Conservation (phyloP, 345 rosid genomes). For the Linum lewisii region DNA sequence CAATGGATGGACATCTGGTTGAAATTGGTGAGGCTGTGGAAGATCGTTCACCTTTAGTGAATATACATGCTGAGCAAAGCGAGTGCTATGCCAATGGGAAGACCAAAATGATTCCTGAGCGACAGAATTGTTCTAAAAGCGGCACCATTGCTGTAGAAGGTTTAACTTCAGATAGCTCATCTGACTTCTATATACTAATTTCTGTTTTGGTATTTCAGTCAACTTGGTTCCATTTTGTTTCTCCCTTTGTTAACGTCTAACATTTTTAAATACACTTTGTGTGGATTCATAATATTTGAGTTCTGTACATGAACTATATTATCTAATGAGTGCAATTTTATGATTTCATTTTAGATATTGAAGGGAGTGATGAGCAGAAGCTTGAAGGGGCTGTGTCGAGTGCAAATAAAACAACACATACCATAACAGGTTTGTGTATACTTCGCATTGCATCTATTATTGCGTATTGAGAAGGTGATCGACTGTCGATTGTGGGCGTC, state of each 20-base stretch:
- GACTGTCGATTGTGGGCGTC: too few relatives aligned
- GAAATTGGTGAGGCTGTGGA: conserved; percentile 13
- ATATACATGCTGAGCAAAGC: not conserved
- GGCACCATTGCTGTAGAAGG: not conserved
- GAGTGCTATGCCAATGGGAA: not conserved
- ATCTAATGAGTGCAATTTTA: not conserved
- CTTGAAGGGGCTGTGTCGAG: not conserved
- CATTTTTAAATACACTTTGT: not conserved
- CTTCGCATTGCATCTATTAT: not conserved
- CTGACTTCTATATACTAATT: not conserved
- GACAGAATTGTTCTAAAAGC: conserved; percentile 2
- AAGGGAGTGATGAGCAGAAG: not conserved
- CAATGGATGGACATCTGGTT: conserved; percentile 12
- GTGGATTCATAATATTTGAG: not conserved
- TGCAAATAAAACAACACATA: not conserved
- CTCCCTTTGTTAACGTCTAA: too few relatives aligned
- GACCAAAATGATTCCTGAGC: not conserved
- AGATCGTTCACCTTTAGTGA: not conserved
- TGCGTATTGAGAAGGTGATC: not conserved
- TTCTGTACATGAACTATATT: not conserved
- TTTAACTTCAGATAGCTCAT: not conserved
- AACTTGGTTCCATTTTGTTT: too few relatives aligned
- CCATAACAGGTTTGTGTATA: not conserved
- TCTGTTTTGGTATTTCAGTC: not conserved
- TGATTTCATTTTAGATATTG: not conserved